Evolutionary conservation across 2,329 filamentous ascomycete genomes (phyloP), one percentile per base, ranked within the genome.

Genomic region (Colletotrichum tropicale): DNA sequence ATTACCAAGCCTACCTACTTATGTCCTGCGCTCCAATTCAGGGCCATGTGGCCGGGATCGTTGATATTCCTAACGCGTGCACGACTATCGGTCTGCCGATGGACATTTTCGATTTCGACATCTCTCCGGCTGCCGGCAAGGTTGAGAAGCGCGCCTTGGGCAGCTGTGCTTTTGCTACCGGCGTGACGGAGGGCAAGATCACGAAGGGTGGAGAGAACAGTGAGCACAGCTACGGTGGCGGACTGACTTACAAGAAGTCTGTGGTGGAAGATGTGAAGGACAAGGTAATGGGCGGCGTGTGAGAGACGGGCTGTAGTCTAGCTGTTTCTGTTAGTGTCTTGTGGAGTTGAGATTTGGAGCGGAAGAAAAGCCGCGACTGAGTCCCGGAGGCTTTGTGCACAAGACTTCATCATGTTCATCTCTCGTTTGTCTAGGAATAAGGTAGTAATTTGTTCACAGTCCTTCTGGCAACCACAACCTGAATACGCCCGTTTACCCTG

Each of bases 101-200:
- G 89, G 96, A 98, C 85, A 98, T 98, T 69, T 98, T 98, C 80
- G 95, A 97, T 81, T 98, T 98, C 84, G 96, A 98, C 82, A 96
- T 98, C 79, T 91, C 92, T 62, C 95, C 95, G 1, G 79, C 76
- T 3, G 89, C 89, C 71, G 88, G 87, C 7, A 88, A 89, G 8
- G 91, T 90, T 10, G 77, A 77, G 24, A 80, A 78, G 73, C 68
- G 78, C 2, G 75, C 79, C 4, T 87, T 82, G 21, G 81, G 80
- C 2, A 87, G 82, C 55, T 97, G 95, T 83, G 94, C 94, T 2
- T 94, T 92, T 82, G 87, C 88, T 79, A 88, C 83, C 3, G 88
- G 87, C 6, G 84, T 86, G 13, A 83, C 73, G 3, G 84, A 87
- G 77, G 89, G 89, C 1, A 81, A 83, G 79, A 82, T 90, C 18